Evolutionary conservation across 345 rosid species (phyloP).

Genomic region (Lumnitzera racemosa): DNA sequence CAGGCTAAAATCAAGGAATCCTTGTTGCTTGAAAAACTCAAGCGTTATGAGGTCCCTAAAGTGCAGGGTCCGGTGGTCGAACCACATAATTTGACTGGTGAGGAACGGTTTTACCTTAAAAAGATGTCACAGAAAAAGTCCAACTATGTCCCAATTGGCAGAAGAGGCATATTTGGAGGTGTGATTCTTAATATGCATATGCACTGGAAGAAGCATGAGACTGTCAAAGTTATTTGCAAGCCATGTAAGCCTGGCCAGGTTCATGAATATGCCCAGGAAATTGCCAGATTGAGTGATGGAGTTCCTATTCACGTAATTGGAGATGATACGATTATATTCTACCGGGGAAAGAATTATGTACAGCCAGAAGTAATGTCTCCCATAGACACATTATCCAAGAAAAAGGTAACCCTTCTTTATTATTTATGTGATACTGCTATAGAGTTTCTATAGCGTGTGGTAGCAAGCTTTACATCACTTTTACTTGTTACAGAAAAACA

Average conservation of each 20-base stretch:
- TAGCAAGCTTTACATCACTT: not conserved
- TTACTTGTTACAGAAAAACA: not conserved
- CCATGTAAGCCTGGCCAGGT: slow-evolving; percentile 73
- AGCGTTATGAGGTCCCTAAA: slow-evolving; percentile 71
- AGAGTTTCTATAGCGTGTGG: not conserved
- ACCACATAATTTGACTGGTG: slow-evolving; percentile 72
- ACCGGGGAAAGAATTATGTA: slow-evolving; percentile 75
- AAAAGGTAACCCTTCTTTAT: slow-evolving; percentile 34
- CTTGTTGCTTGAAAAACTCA: slow-evolving; percentile 67
- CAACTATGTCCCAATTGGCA: slow-evolving; percentile 61
- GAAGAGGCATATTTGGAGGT: slow-evolving; percentile 91
- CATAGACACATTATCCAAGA: slow-evolving; percentile 78
- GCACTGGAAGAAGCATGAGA: slow-evolving; percentile 94
- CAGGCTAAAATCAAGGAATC: slow-evolving; percentile 90
- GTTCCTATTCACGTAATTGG: slow-evolving; percentile 67
- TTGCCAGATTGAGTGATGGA: slow-evolving; percentile 87
- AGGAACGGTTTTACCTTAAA: slow-evolving; percentile 74
- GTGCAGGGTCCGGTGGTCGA: slow-evolving; percentile 71
- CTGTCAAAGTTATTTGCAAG: slow-evolving; percentile 88
- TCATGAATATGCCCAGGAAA: slow-evolving; percentile 53
- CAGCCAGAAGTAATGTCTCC: slow-evolving; percentile 95
- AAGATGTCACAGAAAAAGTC: slow-evolving; percentile 86
- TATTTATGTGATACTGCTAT: not conserved
- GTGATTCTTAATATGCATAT: slow-evolving; percentile 90
- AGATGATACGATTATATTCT: slow-evolving; percentile 70